phyloP scores from a whole-genome alignment of 192 early-diverging fungal genomes.

The Backusella mclennaniae region DNA sequence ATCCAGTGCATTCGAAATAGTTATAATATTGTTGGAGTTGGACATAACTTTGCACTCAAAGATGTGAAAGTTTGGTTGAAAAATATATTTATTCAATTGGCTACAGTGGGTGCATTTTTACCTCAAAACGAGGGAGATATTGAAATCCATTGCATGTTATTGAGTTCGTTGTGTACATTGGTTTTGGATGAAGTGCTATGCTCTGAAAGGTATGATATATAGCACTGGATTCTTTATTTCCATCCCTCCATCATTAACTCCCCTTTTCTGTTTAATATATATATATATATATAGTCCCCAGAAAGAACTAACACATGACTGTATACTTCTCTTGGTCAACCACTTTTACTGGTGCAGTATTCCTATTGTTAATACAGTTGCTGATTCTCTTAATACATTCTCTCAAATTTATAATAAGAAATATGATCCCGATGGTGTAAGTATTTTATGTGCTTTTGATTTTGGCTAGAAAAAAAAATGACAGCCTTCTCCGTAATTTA shows the following conservation, averaged over 20 bases:
- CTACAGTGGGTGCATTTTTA: conserved; percentile 17
- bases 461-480: not conserved
- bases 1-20: conserved; percentile 5
- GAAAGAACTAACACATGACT: conserved; percentile 50
- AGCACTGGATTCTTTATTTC: not conserved
- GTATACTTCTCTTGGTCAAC: conserved; percentile 60
- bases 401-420: conserved; percentile 56
- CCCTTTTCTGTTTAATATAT: not conserved
- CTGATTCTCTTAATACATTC: conserved; percentile 62
- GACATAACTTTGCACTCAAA: not conserved
- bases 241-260: not conserved
- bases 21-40: not conserved
- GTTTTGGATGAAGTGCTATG: conserved; percentile 39
- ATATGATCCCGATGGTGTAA: conserved; percentile 56
- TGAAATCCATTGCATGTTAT: conserved; percentile 43
- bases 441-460: not conserved
- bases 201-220: conserved; percentile 17
- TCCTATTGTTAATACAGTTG: conserved; percentile 58
- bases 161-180: conserved; percentile 32
- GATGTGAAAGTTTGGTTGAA: conserved; percentile 36
- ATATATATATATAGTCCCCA: conserved; percentile 24
- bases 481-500: conserved; percentile 10
- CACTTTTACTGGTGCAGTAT: conserved; percentile 63
- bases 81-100: conserved; percentile 28
- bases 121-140: conserved; percentile 21